Percentiles rank a stretch among this genome's conserved stretches.
Evolutionary conservation across 129 eudicot species (phyloP).

Genomic region (Tanacetum coccineum): DNA sequence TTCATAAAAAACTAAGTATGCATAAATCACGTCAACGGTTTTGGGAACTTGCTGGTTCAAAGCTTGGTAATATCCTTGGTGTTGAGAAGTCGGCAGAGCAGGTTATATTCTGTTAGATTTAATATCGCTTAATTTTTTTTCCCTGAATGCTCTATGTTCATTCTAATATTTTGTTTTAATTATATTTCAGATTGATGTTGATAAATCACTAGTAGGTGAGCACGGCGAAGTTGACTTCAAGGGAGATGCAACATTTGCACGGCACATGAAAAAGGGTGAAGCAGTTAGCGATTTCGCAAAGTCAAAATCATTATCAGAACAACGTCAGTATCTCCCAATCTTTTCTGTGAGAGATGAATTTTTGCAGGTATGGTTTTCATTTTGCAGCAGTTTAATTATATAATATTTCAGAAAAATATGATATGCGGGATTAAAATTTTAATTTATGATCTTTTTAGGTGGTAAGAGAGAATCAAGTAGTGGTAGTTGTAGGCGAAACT

Average conservation of each 20-base stretch:
- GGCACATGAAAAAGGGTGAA: slow-evolving; percentile 55
- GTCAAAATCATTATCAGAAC: slow-evolving; percentile 59
- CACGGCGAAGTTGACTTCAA: slow-evolving; percentile 74
- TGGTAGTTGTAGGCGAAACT: slow-evolving; percentile 79
- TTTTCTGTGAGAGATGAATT: slow-evolving; percentile 63
- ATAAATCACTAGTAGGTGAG: slow-evolving; percentile 65
- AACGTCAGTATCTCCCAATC: slow-evolving; percentile 65
- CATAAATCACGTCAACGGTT: slow-evolving; percentile 72
- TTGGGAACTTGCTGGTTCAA: slow-evolving; percentile 83
- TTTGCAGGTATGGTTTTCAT: no score
- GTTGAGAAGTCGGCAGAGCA: slow-evolving; percentile 70
- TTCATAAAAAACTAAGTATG: slow-evolving; percentile 63
- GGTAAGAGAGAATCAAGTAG: slow-evolving; percentile 71
- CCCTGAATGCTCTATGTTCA: no score
- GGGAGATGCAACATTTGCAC: slow-evolving; percentile 62
- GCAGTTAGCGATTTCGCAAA: slow-evolving; percentile 69
- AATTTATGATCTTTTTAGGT: no score
- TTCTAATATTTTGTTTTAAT: no score
- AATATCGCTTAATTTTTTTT: no score
- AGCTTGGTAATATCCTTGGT: slow-evolving; percentile 70
- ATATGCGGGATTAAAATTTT: no score
- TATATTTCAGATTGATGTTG: no score
- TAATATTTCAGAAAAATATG: no score
- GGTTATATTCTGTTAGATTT: no score
- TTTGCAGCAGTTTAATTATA: no score